Evolutionary conservation across 805 yeast species (phyloP), one percentile per base, ranked within the genome.

Genomic region (Starmerella apis): DNA sequence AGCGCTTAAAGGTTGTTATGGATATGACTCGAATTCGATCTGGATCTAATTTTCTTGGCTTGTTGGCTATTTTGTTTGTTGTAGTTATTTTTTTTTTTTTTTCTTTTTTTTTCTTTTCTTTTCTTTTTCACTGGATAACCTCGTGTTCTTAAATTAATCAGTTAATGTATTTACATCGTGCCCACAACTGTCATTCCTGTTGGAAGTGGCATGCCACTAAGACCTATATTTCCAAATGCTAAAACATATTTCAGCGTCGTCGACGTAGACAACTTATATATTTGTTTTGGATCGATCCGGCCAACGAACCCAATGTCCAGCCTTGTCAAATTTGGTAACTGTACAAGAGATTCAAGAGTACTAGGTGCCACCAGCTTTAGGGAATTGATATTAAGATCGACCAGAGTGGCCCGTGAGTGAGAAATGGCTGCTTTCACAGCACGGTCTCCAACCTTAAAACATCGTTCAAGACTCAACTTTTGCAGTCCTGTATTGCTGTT

Each of bases 271-370:
- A 86, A 57, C 25, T 73, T 60, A 23, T 75, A 76, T n/a, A 88
- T 63, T 0, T 78, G 74, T 18, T 71, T 74, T 64, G 90, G 86
- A 61, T 86, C 86, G 11, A 86, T 75, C 19, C 78, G 70, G 35
- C 94, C 70, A 2, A 86, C 84, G 65, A 90, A 90, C 0, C 96
- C 94, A 13, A 80, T 61, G 63, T 90, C 92, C 16, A 85, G 58
- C 30, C 77, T 73, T 0, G 86, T 78, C 38, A 90, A 66, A 25
- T 80, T 72, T 1, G 87, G 84, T 39, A 79, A 69, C 13, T 63
- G 52, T 18, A 52, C 59, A 13, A 67, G 46, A 14, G 50, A 36
- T 20, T 56, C 57, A 27, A 65, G 47, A 13, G 64, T 45, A 4
- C 69, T 68, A 14, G 71, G 67, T 0, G 83, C 70, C 1, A 90